Evolutionary conservation across 805 yeast genomes (phyloP), one percentile per base, ranked within the genome.

Genomic region (Torulaspora maleeae): DNA sequence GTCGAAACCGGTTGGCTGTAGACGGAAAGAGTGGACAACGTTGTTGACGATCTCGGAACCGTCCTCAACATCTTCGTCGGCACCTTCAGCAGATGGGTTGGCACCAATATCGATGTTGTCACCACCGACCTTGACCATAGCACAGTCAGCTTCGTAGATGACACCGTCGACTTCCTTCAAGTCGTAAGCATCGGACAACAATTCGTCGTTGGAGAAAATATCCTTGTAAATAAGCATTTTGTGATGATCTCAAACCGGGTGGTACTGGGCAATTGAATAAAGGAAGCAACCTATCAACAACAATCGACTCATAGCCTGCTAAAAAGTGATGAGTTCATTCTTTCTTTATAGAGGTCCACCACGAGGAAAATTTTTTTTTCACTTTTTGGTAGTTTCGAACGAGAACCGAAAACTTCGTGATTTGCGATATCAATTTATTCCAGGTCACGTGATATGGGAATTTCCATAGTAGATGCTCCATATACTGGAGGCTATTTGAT

Each of bases 71-170:
- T 73, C 90, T 29, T 85, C 96, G 45, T 68, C 88, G 70, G 76
- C 97, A 60, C 77, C 98, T 77, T 93, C 99, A 60, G 98, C 97
- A 65, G 96, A 88, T 68, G 99, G 97, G 84, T 93, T 93, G 67
- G 96, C 99, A 77, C 99, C 99, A 72, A 93, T 93, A 74, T 93
- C 98, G 63, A 93, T 82, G 69, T 93, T 93, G 66, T 81, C 97
- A 69, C 88, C 86, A 71, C 80, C 82, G 65, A 93, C 88, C 64
- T 77, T 83, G 72, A 93, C 80, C 93, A 89, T 82, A 65, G 79
- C 76, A 77, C 97, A 89, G 83, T 93, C 87, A 59, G 95, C 98
- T 79, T 93, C 99, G 80, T 78, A 87, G 71, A 93, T 88, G 64
- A 78, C 98, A 58, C 79, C 86, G 66, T 86, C 96, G 58, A 93